Percentiles rank a stretch among this genome's conserved stretches.
Evolutionary conservation across 2,329 filamentous ascomycete species (phyloP).

Genomic region (Venturia effusa): DNA sequence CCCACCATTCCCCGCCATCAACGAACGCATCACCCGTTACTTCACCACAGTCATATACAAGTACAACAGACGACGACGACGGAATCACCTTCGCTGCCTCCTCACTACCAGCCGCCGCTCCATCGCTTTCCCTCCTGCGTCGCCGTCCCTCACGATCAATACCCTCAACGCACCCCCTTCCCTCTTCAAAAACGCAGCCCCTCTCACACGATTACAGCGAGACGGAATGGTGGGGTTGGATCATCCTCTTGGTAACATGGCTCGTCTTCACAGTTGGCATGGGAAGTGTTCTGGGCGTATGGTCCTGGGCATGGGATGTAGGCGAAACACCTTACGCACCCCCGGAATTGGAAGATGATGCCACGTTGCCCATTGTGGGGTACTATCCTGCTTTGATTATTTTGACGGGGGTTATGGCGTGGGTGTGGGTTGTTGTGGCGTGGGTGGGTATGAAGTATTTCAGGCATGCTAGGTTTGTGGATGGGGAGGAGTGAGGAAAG

Average conservation of each 20-base stretch:
- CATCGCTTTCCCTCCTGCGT: constrained; percentile 25
- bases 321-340: constrained; percentile 92
- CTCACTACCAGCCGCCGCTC: constrained; percentile 13
- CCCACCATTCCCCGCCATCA: constrained; percentile 14
- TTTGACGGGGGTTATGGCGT: constrained; percentile 88
- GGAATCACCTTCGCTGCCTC: constrained; percentile 48
- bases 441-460: constrained; percentile 99
- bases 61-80: constrained; percentile 79
- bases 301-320: constrained; percentile 99
- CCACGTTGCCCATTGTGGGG: constrained; percentile 86
- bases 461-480: constrained; percentile 84
- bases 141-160: constrained; percentile 34
- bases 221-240: constrained; percentile 98
- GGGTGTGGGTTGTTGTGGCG: constrained; percentile 95
- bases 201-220: constrained; percentile 83
- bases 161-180: background rate
- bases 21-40: constrained; percentile 13
- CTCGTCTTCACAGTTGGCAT: constrained; percentile 92
- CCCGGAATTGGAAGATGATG: constrained; percentile 89
- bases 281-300: constrained; percentile 87
- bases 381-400: constrained; percentile 96
- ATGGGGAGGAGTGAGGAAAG: constrained; percentile 28
- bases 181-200: constrained; percentile 11
- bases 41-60: constrained; percentile 38
- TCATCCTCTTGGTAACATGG: constrained; percentile 85